A percentile compares a stretch with the other conserved stretches of the same genome.
phyloP scores from a whole-genome alignment of 78 protist species.

The Emiliania huxleyi region DNA sequence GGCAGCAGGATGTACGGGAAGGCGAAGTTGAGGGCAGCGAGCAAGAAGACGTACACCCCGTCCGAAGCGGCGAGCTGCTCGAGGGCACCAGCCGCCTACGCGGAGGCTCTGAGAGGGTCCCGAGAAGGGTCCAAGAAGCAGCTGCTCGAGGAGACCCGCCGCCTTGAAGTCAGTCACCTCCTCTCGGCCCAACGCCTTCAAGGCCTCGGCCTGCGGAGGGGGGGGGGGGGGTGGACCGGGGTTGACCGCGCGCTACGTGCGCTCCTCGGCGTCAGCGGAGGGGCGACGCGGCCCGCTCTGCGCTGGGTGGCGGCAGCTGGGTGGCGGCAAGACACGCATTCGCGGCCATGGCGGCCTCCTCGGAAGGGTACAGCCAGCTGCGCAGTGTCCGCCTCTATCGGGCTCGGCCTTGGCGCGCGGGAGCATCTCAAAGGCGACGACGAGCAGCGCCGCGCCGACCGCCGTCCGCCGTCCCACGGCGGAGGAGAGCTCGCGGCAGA shows the following conservation, averaged over 20 bases:
- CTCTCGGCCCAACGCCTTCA: neutral
- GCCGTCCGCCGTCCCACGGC: neutral
- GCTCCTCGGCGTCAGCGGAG: too few species aligned
- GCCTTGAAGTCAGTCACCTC: neutral
- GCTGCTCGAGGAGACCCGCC: neutral
- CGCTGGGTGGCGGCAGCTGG: too few species aligned
- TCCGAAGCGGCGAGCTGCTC: neutral
- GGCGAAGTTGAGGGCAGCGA: neutral
- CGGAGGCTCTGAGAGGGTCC: too few species aligned
- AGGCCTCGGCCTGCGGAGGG: too few species aligned
- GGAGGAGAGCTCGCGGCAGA: neutral
- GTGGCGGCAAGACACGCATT: too few species aligned
- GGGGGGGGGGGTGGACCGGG: too few species aligned
- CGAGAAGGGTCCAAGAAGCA: too few species aligned
- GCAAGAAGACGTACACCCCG: neutral
- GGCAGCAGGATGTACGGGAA: neutral
- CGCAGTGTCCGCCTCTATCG: too few species aligned
- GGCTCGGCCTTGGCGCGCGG: neutral
- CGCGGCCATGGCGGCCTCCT: too few species aligned
- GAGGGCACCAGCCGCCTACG: neutral
- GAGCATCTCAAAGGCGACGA: neutral
- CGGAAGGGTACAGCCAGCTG: too few species aligned
- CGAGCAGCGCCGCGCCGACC: neutral
- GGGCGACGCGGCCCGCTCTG: too few species aligned
- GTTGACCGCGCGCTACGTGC: too few species aligned